These are phyloP conservation scores for Dryas alaskensis DNA, from an alignment of 306 rosid species.

Conservation along the genomic window DNA sequence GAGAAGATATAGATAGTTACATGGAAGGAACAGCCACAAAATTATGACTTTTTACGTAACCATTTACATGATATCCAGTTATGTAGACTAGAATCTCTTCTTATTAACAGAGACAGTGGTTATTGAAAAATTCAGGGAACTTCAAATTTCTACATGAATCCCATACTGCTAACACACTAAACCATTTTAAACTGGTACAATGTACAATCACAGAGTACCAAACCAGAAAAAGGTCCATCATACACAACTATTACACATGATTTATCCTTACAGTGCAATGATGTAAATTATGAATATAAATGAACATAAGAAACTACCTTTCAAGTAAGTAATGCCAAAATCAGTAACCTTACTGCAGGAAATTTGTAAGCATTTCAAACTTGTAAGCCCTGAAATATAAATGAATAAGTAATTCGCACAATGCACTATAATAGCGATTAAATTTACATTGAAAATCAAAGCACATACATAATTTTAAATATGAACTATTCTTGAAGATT, in stretches of 20 bases:
- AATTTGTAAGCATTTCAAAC: slow-evolving; percentile 67
- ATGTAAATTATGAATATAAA: not conserved
- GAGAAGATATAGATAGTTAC: slow-evolving; percentile 11
- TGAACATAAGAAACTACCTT: slow-evolving; percentile 45
- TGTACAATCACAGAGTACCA: not conserved
- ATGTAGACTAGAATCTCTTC: not conserved
- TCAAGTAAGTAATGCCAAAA: slow-evolving; percentile 64
- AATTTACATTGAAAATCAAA: not conserved
- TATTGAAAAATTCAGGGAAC: not conserved
- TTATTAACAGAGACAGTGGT: not conserved
- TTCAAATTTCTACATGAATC: not conserved
- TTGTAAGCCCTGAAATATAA: slow-evolving; percentile 66
- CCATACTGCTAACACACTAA: not conserved
- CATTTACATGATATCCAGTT: not conserved
- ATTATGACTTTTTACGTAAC: not conserved
- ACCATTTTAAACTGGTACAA: not conserved
- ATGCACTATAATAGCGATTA: slow-evolving; percentile 9
- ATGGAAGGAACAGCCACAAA: slow-evolving; percentile 22
- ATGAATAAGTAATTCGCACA: slow-evolving; percentile 18
- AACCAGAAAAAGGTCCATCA: not conserved
- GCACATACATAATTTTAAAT: not conserved
- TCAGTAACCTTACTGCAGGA: slow-evolving; percentile 82
- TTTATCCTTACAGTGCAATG: not conserved
- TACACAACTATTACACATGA: not conserved
- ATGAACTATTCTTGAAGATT: not conserved